phyloP scores from a whole-genome alignment of 371 early-diverging fungal genomes.

The Lichtheimia corymbifera region DNA sequence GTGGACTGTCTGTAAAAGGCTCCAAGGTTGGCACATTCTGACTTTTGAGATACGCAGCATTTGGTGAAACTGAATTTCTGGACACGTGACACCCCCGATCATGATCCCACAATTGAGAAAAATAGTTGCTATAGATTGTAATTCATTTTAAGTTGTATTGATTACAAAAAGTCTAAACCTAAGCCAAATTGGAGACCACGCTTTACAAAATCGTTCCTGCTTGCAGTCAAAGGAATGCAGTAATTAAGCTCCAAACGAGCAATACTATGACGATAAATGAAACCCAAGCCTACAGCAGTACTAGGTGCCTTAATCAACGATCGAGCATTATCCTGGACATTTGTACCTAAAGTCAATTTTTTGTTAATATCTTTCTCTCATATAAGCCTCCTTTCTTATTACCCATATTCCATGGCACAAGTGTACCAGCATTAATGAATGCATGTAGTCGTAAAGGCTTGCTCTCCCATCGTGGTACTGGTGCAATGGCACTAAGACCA shows the following conservation, averaged over 20 bases:
- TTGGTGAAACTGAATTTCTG: too few species aligned
- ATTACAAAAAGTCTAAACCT: slow-evolving; percentile 83
- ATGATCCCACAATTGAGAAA: too few species aligned
- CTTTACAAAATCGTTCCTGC: slow-evolving; percentile 72
- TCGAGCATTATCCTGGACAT: slow-evolving; percentile 29
- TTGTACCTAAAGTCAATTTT: slow-evolving; percentile 9
- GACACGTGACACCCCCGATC: too few species aligned
- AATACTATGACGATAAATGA: slow-evolving; percentile 85
- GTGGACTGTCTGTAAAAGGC: too few species aligned
- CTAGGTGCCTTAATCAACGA: slow-evolving; percentile 61
- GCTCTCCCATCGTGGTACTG: slow-evolving; percentile 69
- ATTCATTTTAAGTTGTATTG: background rate
- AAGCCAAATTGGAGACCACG: slow-evolving; percentile 87
- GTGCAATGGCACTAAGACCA: slow-evolving; percentile 80
- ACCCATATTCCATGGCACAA: slow-evolving; percentile 50
- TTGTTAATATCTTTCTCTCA: background rate
- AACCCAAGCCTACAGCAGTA: slow-evolving; percentile 73
- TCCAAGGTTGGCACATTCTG: too few species aligned
- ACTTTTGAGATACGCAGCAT: too few species aligned
- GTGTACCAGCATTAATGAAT: slow-evolving; percentile 86
- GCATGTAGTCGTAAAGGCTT: slow-evolving; percentile 78
- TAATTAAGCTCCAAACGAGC: slow-evolving; percentile 90
- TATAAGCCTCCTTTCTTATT: background rate
- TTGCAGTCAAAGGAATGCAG: slow-evolving; percentile 79
- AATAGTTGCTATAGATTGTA: background rate